Conservation (phyloP, 192 early-diverging fungal species). For the Coemansia sp. region DNA sequence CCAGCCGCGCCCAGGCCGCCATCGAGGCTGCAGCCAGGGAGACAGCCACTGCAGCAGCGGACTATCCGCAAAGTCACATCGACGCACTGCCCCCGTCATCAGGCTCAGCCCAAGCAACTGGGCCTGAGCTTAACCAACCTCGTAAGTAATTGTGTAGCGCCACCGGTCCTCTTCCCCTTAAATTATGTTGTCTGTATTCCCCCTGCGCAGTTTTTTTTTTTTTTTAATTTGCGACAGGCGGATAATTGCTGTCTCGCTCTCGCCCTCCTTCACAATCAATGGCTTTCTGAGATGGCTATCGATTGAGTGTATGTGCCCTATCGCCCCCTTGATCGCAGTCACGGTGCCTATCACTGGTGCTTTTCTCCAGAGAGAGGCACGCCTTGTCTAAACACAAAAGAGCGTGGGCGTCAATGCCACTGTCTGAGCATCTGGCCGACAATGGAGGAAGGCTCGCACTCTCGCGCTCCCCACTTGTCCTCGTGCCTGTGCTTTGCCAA, state of each 20-base stretch:
- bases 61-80: not conserved
- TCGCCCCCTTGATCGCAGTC: slow-evolving; percentile 7
- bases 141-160: slow-evolving; percentile 17
- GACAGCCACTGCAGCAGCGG: not conserved
- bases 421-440: not conserved
- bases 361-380: not conserved
- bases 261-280: not conserved
- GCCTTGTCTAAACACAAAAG: not conserved
- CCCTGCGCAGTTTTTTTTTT: not conserved
- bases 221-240: not conserved
- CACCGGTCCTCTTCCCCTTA: slow-evolving; percentile 19
- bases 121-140: slow-evolving; percentile 14
- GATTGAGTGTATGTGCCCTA: not conserved
- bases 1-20: slow-evolving; percentile 17
- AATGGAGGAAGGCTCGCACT: not conserved
- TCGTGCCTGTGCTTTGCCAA: slow-evolving; percentile 1
- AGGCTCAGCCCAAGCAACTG: slow-evolving; percentile 4
- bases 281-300: not conserved
- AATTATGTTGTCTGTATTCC: not conserved
- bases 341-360: not conserved
- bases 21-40: slow-evolving; percentile 8
- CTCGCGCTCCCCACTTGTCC: not conserved
- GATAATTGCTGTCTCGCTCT: not conserved
- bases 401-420: not conserved
- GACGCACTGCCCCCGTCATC: not conserved